Evolutionary conservation across 768 basidiomycete species (phyloP).

Genomic region (Suillus lakei): DNA sequence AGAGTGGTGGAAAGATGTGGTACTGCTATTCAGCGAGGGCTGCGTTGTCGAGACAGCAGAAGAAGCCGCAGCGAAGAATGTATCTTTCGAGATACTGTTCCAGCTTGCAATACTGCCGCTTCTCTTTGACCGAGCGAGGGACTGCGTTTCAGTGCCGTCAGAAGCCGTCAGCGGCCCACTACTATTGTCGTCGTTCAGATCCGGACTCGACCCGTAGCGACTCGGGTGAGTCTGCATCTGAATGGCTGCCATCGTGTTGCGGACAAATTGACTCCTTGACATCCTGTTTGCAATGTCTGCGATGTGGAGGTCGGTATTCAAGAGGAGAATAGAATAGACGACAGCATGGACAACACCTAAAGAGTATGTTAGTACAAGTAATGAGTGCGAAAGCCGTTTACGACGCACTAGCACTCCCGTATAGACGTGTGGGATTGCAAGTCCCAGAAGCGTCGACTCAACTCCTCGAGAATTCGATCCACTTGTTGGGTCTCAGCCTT

Average conservation of each 20-base stretch:
- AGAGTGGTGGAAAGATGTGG: slow-evolving; percentile 64
- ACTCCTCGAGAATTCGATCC: slow-evolving; percentile 92
- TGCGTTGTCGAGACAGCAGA: slow-evolving; percentile 38
- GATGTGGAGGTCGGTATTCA: slow-evolving; percentile 98
- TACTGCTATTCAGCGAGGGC: slow-evolving; percentile 60
- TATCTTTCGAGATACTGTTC: slow-evolving; percentile 76
- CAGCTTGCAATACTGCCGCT: slow-evolving; percentile 87
- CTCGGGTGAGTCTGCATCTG: slow-evolving; percentile 74
- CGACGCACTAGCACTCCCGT: slow-evolving; percentile 85
- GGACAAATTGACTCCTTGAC: slow-evolving; percentile 91
- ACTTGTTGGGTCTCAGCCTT: slow-evolving; percentile 98
- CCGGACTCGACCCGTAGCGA: slow-evolving; percentile 59
- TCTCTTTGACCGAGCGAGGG: slow-evolving; percentile 61
- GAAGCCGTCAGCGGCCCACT: slow-evolving; percentile 61
- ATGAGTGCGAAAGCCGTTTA: slow-evolving; percentile 14
- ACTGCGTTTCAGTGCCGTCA: slow-evolving; percentile 58
- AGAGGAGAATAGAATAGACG: slow-evolving; percentile 87
- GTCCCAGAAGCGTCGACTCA: slow-evolving; percentile 91
- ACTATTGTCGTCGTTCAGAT: slow-evolving; percentile 68
- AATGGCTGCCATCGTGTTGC: slow-evolving; percentile 88
- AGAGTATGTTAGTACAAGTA: slow-evolving; percentile 11
- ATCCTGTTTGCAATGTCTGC: slow-evolving; percentile 88
- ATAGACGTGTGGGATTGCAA: slow-evolving; percentile 82
- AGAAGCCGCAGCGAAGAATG: slow-evolving; percentile 43
- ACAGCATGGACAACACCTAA: slow-evolving; percentile 94